A percentile compares a stretch with the other conserved stretches of the same genome.
These are phyloP conservation scores for Nakazawaea wyomingensis DNA, from an alignment of 805 yeast genomes.

Conservation along the genomic window DNA sequence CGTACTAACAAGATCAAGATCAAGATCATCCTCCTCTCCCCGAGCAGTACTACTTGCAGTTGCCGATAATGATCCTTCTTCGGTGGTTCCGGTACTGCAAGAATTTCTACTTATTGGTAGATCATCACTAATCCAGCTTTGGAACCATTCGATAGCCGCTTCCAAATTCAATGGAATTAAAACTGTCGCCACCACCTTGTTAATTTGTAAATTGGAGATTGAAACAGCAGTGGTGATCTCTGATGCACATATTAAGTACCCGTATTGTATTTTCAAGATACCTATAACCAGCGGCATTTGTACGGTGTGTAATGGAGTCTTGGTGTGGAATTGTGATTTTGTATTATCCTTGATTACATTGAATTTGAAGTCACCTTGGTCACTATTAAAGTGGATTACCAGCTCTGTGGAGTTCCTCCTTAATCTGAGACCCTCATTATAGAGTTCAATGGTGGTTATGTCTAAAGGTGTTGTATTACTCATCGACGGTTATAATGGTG, in stretches of 20 bases:
- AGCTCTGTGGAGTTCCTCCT: not conserved
- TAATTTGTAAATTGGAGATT: constrained; percentile 8
- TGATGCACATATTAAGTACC: constrained; percentile 18
- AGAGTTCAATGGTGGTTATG: not conserved
- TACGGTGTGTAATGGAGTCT: not conserved
- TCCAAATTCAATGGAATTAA: constrained; percentile 17
- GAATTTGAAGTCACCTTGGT: not conserved
- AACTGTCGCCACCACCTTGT: constrained; percentile 16
- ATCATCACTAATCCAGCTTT: constrained; percentile 10
- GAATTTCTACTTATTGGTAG: not conserved
- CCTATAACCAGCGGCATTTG: constrained; percentile 15
- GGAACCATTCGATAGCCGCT: not conserved
- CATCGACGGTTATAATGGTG: not conserved
- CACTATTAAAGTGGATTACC: not conserved
- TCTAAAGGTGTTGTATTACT: not conserved
- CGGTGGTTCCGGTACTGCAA: not conserved
- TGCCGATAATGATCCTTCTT: not conserved
- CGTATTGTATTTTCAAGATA: constrained; percentile 14
- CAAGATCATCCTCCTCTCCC: constrained; percentile 1
- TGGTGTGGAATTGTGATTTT: not conserved
- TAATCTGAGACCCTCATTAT: not conserved
- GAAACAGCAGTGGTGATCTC: constrained; percentile 5
- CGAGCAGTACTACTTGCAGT: not conserved
- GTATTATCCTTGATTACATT: not conserved
- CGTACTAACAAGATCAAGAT: constrained; percentile 10